Conservation (phyloP, 1,284 basidiomycete species). For the Crucibulum cyathiforme region DNA sequence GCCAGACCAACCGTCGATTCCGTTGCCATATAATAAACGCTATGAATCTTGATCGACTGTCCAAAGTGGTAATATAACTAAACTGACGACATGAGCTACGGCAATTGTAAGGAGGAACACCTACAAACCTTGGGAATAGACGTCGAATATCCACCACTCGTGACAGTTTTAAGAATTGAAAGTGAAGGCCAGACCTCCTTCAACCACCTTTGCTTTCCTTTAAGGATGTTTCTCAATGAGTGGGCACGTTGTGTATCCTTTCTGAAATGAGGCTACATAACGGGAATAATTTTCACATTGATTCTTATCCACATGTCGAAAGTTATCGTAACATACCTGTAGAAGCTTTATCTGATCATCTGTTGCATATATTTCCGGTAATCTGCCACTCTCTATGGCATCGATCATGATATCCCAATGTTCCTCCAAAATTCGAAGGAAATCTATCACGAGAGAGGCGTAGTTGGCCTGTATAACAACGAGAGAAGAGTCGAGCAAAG, state of each 20-base stretch:
- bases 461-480: constrained; percentile 10
- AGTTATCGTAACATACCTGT: constrained; percentile 9
- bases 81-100: background rate
- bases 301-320: background rate
- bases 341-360: constrained; percentile 5
- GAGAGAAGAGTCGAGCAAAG: constrained; percentile 8
- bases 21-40: constrained; percentile 1
- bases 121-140: background rate
- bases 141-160: background rate
- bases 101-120: too few species aligned
- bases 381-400: constrained; percentile 9
- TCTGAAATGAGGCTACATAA: background rate
- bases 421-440: constrained; percentile 10
- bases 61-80: constrained; percentile 8
- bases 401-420: constrained; percentile 12
- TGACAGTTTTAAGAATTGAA: background rate
- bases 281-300: too few species aligned
- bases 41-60: background rate
- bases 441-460: constrained; percentile 9
- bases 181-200: background rate
- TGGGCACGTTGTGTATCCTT: background rate
- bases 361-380: constrained; percentile 9
- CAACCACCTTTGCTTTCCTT: background rate
- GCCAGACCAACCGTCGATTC: constrained; percentile 8
- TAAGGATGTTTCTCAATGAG: background rate